A percentile compares a stretch with the other conserved stretches of the same genome.
phyloP scores from a whole-genome alignment of 192 early-diverging fungal species.

The Backusella luteola region DNA sequence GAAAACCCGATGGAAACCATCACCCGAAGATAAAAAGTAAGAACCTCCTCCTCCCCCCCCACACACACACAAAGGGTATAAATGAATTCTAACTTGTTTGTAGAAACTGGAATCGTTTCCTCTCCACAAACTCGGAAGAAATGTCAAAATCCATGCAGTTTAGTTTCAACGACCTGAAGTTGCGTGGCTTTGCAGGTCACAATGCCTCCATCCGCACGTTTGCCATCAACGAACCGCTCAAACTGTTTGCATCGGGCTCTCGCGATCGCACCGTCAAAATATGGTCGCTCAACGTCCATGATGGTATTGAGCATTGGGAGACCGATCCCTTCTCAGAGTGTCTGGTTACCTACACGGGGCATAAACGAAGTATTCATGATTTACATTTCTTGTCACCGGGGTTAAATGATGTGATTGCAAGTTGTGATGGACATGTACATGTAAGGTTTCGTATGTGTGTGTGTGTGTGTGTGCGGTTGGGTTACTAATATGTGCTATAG shows the following conservation, averaged over 20 bases:
- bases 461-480: too few species aligned
- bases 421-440: constrained; percentile 59
- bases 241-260: constrained; percentile 58
- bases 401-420: constrained; percentile 48
- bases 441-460: constrained; percentile 21
- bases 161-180: constrained; percentile 59
- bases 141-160: constrained; percentile 67
- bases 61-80: too few species aligned
- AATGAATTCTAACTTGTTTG: background rate
- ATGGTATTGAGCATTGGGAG: constrained; percentile 54
- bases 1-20: constrained; percentile 42
- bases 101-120: constrained; percentile 61
- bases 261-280: constrained; percentile 60
- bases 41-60: too few species aligned
- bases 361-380: constrained; percentile 48
- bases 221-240: constrained; percentile 49
- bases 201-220: constrained; percentile 48
- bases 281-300: constrained; percentile 60
- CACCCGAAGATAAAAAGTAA: constrained; percentile 40
- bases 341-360: constrained; percentile 52
- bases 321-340: constrained; percentile 49
- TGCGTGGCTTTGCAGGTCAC: constrained; percentile 59
- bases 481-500: background rate
- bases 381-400: constrained; percentile 53
- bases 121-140: constrained; percentile 62